A percentile compares a stretch with the other conserved stretches of the same genome.
Evolutionary conservation across 2,329 filamentous ascomycete species (phyloP).

Genomic region (Trichoderma breve): DNA sequence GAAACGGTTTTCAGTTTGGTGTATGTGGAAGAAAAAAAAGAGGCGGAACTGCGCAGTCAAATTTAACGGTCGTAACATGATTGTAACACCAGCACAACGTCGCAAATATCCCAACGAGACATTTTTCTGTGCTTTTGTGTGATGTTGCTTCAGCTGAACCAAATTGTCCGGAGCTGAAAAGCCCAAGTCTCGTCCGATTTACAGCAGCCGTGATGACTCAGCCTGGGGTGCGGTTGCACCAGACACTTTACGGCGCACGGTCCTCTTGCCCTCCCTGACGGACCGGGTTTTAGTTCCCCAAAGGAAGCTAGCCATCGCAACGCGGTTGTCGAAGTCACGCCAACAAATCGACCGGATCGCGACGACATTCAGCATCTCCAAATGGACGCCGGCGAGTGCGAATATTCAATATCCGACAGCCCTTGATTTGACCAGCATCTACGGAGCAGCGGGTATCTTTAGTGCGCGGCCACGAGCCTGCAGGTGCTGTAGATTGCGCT

Average conservation of each 20-base stretch:
- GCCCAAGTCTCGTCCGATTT: not conserved
- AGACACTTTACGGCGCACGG: not conserved
- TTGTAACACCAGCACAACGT: not conserved
- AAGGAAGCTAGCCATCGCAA: conserved; percentile 7
- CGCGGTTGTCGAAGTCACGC: conserved; percentile 10
- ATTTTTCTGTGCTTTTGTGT: not conserved
- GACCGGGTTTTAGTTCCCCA: not conserved
- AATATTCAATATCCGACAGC: not conserved
- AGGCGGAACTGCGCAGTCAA: not conserved
- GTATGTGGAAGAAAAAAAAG: not conserved
- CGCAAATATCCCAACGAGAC: not conserved
- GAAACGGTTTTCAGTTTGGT: not conserved
- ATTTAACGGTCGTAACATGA: not conserved
- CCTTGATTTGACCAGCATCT: not conserved
- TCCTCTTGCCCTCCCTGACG: not conserved
- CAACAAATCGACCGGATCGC: not conserved
- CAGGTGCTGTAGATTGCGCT: not conserved
- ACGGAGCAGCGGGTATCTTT: not conserved
- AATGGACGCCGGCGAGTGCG: conserved; percentile 6
- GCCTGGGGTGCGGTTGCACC: not conserved
- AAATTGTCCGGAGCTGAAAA: not conserved
- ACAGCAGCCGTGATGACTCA: not conserved
- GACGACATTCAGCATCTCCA: conserved; percentile 1
- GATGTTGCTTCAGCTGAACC: not conserved
- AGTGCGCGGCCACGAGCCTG: not conserved